Percentiles rank a stretch among this genome's conserved stretches.
Evolutionary conservation across 805 yeast genomes (phyloP).

Genomic region (Monosporozyma aquatica): DNA sequence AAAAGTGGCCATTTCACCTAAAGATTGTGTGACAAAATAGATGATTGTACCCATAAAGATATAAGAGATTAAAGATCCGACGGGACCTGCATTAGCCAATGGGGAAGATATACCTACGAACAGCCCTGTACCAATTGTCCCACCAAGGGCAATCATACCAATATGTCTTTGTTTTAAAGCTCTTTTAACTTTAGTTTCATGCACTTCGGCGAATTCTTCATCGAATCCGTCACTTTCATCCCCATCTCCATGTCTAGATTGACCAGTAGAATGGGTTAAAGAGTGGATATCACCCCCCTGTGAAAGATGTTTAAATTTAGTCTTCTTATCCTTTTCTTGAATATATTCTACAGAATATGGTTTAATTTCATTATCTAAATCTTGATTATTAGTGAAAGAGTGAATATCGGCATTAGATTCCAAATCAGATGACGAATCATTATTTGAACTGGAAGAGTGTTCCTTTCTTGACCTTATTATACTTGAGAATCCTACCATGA

Average conservation of each 20-base stretch:
- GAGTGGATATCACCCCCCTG: constrained; percentile 6
- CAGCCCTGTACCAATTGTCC: constrained; percentile 65
- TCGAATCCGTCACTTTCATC: constrained; percentile 16
- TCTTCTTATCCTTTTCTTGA: constrained; percentile 2
- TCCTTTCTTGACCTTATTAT: constrained; percentile 8
- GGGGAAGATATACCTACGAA: constrained; percentile 56
- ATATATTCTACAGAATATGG: constrained; percentile 1
- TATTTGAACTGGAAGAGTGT: background rate
- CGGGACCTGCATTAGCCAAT: constrained; percentile 53
- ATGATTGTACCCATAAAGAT: constrained; percentile 54
- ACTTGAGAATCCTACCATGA: constrained; percentile 8
- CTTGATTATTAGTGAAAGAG: constrained; percentile 1
- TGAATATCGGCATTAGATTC: constrained; percentile 4
- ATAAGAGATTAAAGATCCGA: constrained; percentile 50
- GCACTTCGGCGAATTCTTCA: constrained; percentile 22
- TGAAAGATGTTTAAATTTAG: background rate
- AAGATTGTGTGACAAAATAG: constrained; percentile 51
- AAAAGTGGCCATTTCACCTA: constrained; percentile 70
- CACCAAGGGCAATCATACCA: constrained; percentile 65
- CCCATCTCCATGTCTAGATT: constrained; percentile 4
- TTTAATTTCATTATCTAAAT: constrained; percentile 5
- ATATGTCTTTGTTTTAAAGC: constrained; percentile 55
- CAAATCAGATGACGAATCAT: background rate
- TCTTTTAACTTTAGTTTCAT: constrained; percentile 42
- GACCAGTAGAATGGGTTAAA: constrained; percentile 5